phyloP scores from a whole-genome alignment of 768 basidiomycete species.

The Termitomyces sp. region DNA sequence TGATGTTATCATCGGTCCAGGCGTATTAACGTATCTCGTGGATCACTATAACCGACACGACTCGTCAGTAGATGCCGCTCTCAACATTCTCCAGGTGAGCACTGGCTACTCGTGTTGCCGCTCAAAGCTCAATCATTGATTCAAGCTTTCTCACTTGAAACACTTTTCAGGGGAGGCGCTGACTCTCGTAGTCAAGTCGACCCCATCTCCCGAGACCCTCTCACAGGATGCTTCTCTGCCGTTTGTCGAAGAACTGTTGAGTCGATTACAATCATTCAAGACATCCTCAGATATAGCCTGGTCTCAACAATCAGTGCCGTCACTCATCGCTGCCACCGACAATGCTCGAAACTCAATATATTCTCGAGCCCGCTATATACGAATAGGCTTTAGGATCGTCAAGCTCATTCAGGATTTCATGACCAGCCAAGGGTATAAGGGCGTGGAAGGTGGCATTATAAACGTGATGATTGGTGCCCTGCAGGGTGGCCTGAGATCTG shows the following conservation, averaged over 20 bases:
- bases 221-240: constrained; percentile 14
- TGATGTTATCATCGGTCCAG: constrained; percentile 55
- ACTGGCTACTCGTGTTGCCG: no score
- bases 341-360: constrained; percentile 31
- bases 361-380: constrained; percentile 16
- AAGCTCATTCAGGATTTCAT: constrained; percentile 38
- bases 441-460: constrained; percentile 19
- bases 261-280: constrained; percentile 23
- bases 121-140: not conserved
- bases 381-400: constrained; percentile 16
- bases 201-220: constrained; percentile 15
- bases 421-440: constrained; percentile 35
- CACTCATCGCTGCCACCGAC: constrained; percentile 27
- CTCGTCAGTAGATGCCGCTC: constrained; percentile 48
- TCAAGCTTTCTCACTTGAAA: constrained; percentile 58
- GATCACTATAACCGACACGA: constrained; percentile 55
- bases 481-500: constrained; percentile 35
- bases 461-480: constrained; percentile 42
- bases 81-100: constrained; percentile 58
- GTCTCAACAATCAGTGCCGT: constrained; percentile 19
- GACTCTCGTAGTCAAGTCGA: constrained; percentile 32
- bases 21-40: constrained; percentile 44
- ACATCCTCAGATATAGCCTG: constrained; percentile 12
- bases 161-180: constrained; percentile 62
- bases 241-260: constrained; percentile 30